phyloP scores from a whole-genome alignment of 805 yeast genomes.

The Cyberlindnera americana region DNA sequence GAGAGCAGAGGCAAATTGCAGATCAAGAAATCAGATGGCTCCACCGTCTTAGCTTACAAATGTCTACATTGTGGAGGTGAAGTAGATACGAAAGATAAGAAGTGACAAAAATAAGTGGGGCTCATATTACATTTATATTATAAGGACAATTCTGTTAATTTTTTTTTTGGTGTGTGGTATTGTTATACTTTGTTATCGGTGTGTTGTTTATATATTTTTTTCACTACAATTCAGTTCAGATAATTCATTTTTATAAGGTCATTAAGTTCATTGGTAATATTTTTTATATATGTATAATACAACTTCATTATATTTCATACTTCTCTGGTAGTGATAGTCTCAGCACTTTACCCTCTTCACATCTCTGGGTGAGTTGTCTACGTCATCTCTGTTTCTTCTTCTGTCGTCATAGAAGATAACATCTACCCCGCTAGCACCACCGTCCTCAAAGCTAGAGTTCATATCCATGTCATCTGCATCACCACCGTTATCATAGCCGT shows the following conservation, averaged over 20 bases:
- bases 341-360: slow-evolving; percentile 12
- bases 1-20: slow-evolving; percentile 56
- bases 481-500: slow-evolving; percentile 19
- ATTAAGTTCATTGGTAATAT: not conserved
- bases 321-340: too few relatives aligned
- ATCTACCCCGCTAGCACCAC: slow-evolving; percentile 13
- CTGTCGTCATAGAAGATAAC: slow-evolving; percentile 16
- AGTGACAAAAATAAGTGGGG: too few relatives aligned
- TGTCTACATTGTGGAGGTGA: slow-evolving; percentile 61
- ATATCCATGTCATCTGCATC: slow-evolving; percentile 22
- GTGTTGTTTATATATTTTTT: not conserved
- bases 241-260: slow-evolving; percentile 1
- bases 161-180: not conserved
- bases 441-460: slow-evolving; percentile 9
- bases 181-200: not conserved
- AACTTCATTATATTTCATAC: too few relatives aligned
- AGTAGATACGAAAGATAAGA: slow-evolving; percentile 41
- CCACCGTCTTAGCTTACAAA: slow-evolving; percentile 35
- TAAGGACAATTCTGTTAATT: not conserved
- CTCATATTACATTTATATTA: too few relatives aligned
- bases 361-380: slow-evolving; percentile 3
- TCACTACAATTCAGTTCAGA: not conserved
- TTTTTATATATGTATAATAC: too few relatives aligned
- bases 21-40: slow-evolving; percentile 30
- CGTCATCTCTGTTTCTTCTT: slow-evolving; percentile 20